A percentile compares a stretch with the other conserved stretches of the same genome.
Conservation (phyloP, 1,284 basidiomycete genomes). For the Schizopora paradoxa region DNA sequence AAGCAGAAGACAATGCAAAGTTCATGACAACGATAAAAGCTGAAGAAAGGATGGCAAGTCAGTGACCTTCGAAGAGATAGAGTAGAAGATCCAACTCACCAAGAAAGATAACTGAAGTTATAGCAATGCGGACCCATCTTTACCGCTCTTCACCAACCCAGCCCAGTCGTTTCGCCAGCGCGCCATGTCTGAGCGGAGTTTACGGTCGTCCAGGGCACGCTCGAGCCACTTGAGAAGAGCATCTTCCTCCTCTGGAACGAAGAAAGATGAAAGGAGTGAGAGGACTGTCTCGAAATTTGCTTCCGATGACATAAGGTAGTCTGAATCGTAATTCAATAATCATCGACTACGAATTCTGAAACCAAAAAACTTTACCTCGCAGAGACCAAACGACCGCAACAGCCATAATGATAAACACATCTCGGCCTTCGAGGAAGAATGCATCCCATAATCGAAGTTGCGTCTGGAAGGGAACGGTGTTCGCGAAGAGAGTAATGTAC, state of each 20-base stretch:
- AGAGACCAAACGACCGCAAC: slow-evolving; percentile 89
- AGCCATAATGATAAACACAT: slow-evolving; percentile 82
- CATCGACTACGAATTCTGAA: slow-evolving; percentile 9
- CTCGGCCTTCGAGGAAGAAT: slow-evolving; percentile 85
- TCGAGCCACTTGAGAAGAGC: slow-evolving; percentile 75
- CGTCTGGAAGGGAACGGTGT: slow-evolving; percentile 93
- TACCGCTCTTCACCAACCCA: slow-evolving; percentile 58
- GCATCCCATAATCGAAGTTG: slow-evolving; percentile 95
- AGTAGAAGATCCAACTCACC: slow-evolving; percentile 2
- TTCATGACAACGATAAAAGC: neutral
- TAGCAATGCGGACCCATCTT: slow-evolving; percentile 59
- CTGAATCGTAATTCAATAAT: slow-evolving; percentile 32
- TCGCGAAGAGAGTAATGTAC: slow-evolving; percentile 97
- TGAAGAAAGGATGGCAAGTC: neutral
- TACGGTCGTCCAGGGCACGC: slow-evolving; percentile 64
- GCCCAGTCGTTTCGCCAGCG: slow-evolving; percentile 73
- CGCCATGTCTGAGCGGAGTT: slow-evolving; percentile 62
- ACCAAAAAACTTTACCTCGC: slow-evolving; percentile 48
- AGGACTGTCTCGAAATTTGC: slow-evolving; percentile 92
- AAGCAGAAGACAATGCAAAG: neutral
- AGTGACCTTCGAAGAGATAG: too few relatives aligned
- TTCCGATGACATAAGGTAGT: slow-evolving; percentile 65
- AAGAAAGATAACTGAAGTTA: slow-evolving; percentile 31
- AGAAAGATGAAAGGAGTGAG: slow-evolving; percentile 85
- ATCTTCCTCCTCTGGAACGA: slow-evolving; percentile 86